Evolutionary conservation across 2,329 filamentous ascomycete genomes (phyloP).

Genomic region (Colletotrichum lindemuthianum): DNA sequence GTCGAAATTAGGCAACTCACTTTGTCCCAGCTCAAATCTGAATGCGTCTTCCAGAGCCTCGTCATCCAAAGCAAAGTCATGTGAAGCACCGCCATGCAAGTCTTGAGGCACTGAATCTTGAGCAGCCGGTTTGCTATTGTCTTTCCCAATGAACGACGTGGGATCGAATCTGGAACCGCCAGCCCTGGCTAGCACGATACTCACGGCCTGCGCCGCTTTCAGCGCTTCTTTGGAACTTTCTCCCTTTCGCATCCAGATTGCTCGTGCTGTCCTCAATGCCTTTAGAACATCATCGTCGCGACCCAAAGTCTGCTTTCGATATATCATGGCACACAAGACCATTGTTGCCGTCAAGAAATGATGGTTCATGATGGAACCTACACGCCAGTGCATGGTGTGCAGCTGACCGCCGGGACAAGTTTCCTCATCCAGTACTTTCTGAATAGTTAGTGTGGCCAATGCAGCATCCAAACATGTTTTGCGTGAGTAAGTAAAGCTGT

Average conservation of each 20-base stretch:
- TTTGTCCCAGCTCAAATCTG: no score
- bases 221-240: not conserved
- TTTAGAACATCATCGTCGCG: constrained; percentile 1
- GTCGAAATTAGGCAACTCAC: no score
- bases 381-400: constrained; percentile 31
- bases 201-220: constrained; percentile 10
- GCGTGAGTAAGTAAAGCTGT: constrained; percentile 41
- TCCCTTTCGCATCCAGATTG: constrained; percentile 5
- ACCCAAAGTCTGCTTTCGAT: not conserved
- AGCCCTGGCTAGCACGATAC: constrained; percentile 20
- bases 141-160: no score
- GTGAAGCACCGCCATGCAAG: no score
- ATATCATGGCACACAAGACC: constrained; percentile 34
- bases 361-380: constrained; percentile 35
- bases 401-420: constrained; percentile 38
- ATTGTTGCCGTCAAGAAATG: constrained; percentile 41
- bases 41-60: no score
- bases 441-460: constrained; percentile 39
- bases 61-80: no score
- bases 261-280: not conserved
- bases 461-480: constrained; percentile 39
- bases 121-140: no score
- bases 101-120: no score
- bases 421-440: constrained; percentile 41
- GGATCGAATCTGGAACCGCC: constrained; percentile 18